phyloP scores from a whole-genome alignment of 1,284 basidiomycete species.

The Pseudozyma sp. region DNA sequence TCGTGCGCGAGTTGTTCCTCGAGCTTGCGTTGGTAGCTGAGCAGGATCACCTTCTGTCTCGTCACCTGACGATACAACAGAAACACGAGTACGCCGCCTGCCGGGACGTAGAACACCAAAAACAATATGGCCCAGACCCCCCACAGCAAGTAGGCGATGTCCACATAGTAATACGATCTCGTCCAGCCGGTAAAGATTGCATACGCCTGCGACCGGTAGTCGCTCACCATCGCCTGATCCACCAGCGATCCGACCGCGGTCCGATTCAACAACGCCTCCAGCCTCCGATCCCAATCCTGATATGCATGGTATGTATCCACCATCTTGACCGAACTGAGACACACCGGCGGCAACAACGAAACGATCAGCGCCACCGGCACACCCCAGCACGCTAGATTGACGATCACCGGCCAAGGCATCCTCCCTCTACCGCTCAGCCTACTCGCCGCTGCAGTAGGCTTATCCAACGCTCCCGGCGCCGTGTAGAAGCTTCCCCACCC shows the following conservation, averaged over 20 bases:
- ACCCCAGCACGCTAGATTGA: constrained; percentile 55
- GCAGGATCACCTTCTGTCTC: constrained; percentile 32
- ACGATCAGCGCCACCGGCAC: constrained; percentile 44
- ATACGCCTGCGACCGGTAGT: constrained; percentile 21
- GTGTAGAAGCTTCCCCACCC: constrained; percentile 62
- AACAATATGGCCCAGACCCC: constrained; percentile 53
- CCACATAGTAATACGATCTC: constrained; percentile 39
- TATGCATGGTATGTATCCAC: constrained; percentile 23
- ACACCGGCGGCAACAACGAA: constrained; percentile 34
- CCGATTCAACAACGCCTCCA: constrained; percentile 12
- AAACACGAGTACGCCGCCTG: constrained; percentile 51
- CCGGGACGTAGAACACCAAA: constrained; percentile 57
- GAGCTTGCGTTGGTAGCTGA: constrained; percentile 37
- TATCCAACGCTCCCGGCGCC: constrained; percentile 57
- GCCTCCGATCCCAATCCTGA: constrained; percentile 12
- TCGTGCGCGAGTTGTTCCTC: constrained; percentile 28
- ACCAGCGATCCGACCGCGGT: constrained; percentile 6
- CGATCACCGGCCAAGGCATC: constrained; percentile 46
- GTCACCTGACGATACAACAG: constrained; percentile 43
- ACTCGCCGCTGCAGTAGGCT: constrained; percentile 29
- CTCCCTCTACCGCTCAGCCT: constrained; percentile 30
- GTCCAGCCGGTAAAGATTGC: constrained; percentile 35
- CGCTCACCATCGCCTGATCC: constrained; percentile 8
- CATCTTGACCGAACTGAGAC: constrained; percentile 26
- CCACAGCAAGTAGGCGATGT: constrained; percentile 52